These are phyloP conservation scores for Zygoascus hellenicus DNA, from an alignment of 1,139 yeast species.

Conservation along the genomic window DNA sequence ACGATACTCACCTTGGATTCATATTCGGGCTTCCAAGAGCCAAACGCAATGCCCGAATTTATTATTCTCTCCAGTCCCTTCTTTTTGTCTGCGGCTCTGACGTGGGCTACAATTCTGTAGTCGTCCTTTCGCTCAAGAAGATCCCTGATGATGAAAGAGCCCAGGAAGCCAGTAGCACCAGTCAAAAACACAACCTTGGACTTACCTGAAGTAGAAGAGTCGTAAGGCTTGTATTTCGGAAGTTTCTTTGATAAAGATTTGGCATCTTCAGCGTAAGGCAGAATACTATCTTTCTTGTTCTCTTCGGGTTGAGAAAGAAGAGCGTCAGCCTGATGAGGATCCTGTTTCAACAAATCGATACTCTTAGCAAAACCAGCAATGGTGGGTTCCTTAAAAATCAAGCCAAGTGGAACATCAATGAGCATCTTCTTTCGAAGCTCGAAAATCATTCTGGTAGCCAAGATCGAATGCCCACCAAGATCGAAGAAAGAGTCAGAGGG, in stretches of 20 bases:
- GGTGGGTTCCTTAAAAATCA: conserved; percentile 84
- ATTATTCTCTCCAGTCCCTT: conserved; percentile 73
- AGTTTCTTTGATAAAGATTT: conserved; percentile 43
- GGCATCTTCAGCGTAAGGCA: conserved; percentile 75
- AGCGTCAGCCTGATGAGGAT: conserved; percentile 33
- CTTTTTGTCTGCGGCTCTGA: conserved; percentile 66
- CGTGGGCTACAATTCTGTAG: conserved; percentile 73
- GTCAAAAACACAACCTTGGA: conserved; percentile 67
- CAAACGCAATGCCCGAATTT: conserved; percentile 76
- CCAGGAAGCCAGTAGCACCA: conserved; percentile 95
- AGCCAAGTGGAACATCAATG: conserved; percentile 82
- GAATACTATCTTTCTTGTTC: conserved; percentile 28
- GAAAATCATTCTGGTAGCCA: conserved; percentile 96
- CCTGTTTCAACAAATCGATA: conserved; percentile 47
- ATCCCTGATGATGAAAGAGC: conserved; percentile 79
- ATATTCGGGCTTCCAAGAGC: conserved; percentile 72
- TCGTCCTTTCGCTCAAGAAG: conserved; percentile 49
- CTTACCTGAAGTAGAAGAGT: conserved; percentile 23
- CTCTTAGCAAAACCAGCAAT: conserved; percentile 71
- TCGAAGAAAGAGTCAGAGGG: conserved; percentile 91
- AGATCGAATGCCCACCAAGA: conserved; percentile 94
- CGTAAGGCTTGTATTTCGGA: conserved; percentile 40
- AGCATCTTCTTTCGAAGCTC: conserved; percentile 73
- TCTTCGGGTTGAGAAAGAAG: conserved; percentile 34
- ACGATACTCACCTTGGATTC: conserved; percentile 58